Evolutionary conservation across 2,329 filamentous ascomycete genomes (phyloP), one percentile per base, ranked within the genome.

Genomic region (Scedosporium dehoogii): DNA sequence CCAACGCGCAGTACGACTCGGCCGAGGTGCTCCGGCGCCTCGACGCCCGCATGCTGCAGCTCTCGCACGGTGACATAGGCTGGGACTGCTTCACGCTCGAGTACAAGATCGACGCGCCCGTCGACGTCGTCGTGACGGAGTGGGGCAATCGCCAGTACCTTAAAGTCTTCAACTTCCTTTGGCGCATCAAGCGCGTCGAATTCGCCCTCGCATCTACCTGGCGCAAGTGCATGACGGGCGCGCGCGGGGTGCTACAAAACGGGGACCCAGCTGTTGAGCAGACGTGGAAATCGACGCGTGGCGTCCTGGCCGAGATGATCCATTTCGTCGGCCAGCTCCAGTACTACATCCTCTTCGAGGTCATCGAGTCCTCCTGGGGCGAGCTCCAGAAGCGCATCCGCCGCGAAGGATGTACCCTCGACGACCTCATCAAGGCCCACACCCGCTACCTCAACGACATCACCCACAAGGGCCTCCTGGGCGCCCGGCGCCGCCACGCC

Each of bases 81-180:
- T 99, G 94, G 94, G 94, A 99, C 71, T 96, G 96, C 71, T 99
- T 99, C 75, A 99, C 94, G 0, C 85, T 99, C 7, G 96, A 99
- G 73, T 99, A 99, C 77, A 97, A 97, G 73, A 94, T 99, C 68
- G 92, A 96, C 72, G 90, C 93, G 1, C 94, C 94, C 0, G 90
- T 97, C 25, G 94, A 99, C 72, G 94, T 99, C 29, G 92, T 99
- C 58, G 92, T 99, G 46, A 97, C 93, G 0, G 91, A 96, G 51
- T 97, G 92, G 85, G 92, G 92, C 56, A 93, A 90, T 67, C 90
- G 93, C 23, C 93, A 99, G 72, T 99, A 99, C 72, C 87, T 99
- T 68, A 97, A 97, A 72, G 91, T 99, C 9, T 99, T 99, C 83
- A 99, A 99, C 75, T 97, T 99, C 71, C 82, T 99, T 3, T 99